phyloP scores from a whole-genome alignment of 1,284 basidiomycete species.

The Ceratobasidium sp. region DNA sequence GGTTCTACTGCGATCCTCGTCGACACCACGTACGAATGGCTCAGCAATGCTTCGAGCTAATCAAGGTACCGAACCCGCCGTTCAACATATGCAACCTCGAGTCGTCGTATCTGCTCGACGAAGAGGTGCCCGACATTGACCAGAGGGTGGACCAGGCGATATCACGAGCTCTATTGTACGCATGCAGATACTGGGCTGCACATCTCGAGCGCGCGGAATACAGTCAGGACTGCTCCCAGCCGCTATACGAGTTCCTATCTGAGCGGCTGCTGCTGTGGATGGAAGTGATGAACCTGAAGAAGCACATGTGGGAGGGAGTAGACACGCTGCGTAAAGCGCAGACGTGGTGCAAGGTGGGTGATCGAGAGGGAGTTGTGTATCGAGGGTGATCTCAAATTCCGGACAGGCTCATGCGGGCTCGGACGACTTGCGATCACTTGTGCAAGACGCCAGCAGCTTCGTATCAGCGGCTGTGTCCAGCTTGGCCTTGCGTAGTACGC shows the following conservation, averaged over 20 bases:
- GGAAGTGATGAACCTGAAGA: constrained; percentile 29
- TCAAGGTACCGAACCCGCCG: not conserved
- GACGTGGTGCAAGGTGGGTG: not conserved
- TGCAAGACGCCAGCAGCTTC: too few species aligned
- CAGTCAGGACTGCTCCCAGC: not conserved
- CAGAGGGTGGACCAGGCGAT: not conserved
- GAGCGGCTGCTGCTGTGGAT: constrained; percentile 23
- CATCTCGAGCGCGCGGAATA: not conserved
- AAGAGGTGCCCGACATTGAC: not conserved
- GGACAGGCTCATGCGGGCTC: too few species aligned
- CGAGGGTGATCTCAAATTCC: too few species aligned
- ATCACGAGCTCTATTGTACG: not conserved
- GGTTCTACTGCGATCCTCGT: not conserved
- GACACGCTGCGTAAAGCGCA: not conserved
- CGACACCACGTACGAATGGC: not conserved
- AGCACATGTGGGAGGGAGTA: not conserved
- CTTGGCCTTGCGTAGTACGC: too few species aligned
- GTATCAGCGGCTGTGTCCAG: too few species aligned
- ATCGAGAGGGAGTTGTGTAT: too few species aligned
- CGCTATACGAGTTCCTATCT: constrained; percentile 19
- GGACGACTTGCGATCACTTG: too few species aligned
- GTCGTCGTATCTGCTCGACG: constrained; percentile 23
- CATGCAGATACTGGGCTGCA: constrained; percentile 16
- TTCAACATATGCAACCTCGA: constrained; percentile 32
- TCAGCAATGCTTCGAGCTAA: not conserved